These are phyloP conservation scores for Solanum tacnaense DNA, from an alignment of 257 asterid genomes.

Conservation along the genomic window DNA sequence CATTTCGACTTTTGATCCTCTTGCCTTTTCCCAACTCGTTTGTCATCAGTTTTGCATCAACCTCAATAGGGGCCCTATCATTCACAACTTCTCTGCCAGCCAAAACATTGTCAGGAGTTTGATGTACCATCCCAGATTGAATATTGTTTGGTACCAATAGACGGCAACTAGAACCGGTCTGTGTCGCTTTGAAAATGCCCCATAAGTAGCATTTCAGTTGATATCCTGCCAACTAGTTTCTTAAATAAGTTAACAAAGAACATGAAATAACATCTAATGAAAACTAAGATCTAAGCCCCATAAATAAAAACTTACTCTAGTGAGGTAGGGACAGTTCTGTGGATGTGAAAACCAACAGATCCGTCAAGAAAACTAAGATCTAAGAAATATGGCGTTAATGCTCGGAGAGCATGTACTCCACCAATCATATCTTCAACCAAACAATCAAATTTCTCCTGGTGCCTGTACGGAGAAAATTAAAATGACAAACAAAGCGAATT, in stretches of 20 bases:
- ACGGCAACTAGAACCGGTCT: background rate
- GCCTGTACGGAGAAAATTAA: conserved; percentile 2
- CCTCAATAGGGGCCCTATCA: no score
- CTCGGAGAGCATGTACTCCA: conserved; percentile 48
- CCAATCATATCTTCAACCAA: conserved; percentile 45
- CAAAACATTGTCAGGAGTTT: background rate
- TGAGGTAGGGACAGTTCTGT: conserved; percentile 39
- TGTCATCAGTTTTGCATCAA: no score
- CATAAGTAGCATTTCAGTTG: conserved; percentile 46
- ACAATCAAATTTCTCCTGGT: conserved; percentile 27
- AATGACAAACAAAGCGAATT: no score
- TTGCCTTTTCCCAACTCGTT: no score
- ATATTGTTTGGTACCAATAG: background rate
- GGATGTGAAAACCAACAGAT: conserved; percentile 68
- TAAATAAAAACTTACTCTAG: conserved; percentile 49
- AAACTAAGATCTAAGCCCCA: background rate
- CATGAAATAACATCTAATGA: background rate
- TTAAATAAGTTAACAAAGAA: background rate
- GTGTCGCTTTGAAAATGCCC: conserved; percentile 58
- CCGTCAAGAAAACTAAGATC: no score
- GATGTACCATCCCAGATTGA: no score
- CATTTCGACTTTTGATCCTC: no score
- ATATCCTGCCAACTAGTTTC: conserved; percentile 35
- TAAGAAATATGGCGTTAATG: conserved; percentile 10
- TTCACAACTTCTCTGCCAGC: background rate